These are phyloP conservation scores for Beauveria brongniartii DNA, from an alignment of 2,329 filamentous ascomycete species.

Conservation along the genomic window DNA sequence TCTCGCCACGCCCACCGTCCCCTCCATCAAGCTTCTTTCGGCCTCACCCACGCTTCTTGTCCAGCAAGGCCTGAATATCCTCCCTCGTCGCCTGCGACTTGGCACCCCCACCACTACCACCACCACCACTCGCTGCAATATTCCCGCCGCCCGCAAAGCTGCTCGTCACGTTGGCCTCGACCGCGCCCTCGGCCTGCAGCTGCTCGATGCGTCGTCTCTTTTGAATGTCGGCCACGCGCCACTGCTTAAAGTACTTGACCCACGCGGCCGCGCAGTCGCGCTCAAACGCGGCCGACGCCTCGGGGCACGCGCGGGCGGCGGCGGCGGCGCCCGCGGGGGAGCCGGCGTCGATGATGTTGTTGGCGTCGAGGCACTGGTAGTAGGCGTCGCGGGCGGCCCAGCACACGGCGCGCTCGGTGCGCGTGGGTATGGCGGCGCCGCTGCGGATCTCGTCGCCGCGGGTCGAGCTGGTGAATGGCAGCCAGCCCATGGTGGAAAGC, in stretches of 20 bases:
- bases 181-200: slow-evolving; percentile 65
- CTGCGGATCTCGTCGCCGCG: slow-evolving; percentile 47
- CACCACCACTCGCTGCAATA: background rate
- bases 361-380: slow-evolving; percentile 77
- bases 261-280: slow-evolving; percentile 81
- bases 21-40: too few species aligned
- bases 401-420: slow-evolving; percentile 72
- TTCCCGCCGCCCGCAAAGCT: slow-evolving; percentile 28
- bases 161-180: slow-evolving; percentile 42
- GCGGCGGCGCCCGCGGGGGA: slow-evolving; percentile 24
- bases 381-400: slow-evolving; percentile 86
- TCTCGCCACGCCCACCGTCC: background rate
- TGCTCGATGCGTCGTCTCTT: slow-evolving; percentile 71
- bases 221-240: slow-evolving; percentile 84
- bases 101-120: slow-evolving; percentile 16
- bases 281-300: slow-evolving; percentile 56
- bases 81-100: slow-evolving; percentile 25
- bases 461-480: slow-evolving; percentile 37
- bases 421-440: slow-evolving; percentile 68
- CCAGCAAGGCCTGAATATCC: slow-evolving; percentile 32
- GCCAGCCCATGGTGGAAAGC: slow-evolving; percentile 34
- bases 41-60: slow-evolving; percentile 22
- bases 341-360: slow-evolving; percentile 67
- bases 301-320: slow-evolving; percentile 30
- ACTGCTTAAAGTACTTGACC: slow-evolving; percentile 98